phyloP scores from a whole-genome alignment of 2,329 filamentous ascomycete species.

The Pezicula carpinea region DNA sequence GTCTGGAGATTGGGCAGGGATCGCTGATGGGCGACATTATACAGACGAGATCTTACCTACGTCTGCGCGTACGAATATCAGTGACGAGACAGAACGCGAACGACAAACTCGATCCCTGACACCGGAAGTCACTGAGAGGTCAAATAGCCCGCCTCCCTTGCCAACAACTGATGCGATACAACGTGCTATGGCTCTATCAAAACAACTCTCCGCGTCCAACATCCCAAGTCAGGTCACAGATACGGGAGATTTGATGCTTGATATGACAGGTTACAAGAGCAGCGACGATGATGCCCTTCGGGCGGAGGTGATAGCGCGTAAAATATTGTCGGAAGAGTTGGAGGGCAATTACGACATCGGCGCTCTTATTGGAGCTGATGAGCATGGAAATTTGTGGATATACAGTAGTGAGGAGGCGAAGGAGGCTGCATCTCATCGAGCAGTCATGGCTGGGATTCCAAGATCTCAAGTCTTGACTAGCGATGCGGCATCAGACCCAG shows the following conservation, averaged over 20 bases:
- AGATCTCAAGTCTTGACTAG: conserved; percentile 15
- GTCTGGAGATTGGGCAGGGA: conserved; percentile 46
- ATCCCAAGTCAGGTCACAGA: conserved; percentile 93
- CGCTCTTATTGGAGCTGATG: conserved; percentile 88
- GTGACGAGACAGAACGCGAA: conserved; percentile 27
- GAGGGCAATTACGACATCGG: conserved; percentile 96
- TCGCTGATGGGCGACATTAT: conserved; percentile 37
- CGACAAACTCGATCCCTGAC: conserved; percentile 33
- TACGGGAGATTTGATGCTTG: conserved; percentile 89
- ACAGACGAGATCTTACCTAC: conserved; percentile 51
- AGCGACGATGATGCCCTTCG: conserved; percentile 88
- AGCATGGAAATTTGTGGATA: conserved; percentile 97
- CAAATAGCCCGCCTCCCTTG: conserved; percentile 73
- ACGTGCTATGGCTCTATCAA: conserved; percentile 78
- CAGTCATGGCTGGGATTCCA: conserved; percentile 43
- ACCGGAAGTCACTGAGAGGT: conserved; percentile 48
- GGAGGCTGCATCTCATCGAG: conserved; percentile 71
- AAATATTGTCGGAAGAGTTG: conserved; percentile 86
- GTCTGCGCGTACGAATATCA: conserved; percentile 34
- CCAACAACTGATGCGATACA: conserved; percentile 72
- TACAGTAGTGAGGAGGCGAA: conserved; percentile 98
- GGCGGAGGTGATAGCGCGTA: conserved; percentile 88
- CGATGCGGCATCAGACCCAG: conserved; percentile 85
- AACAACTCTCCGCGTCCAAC: conserved; percentile 82
- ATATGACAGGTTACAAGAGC: conserved; percentile 96